A percentile compares a stretch with the other conserved stretches of the same genome.
These are phyloP conservation scores for Boletus rufocinnamomeus DNA, from an alignment of 768 basidiomycete genomes.

Conservation along the genomic window DNA sequence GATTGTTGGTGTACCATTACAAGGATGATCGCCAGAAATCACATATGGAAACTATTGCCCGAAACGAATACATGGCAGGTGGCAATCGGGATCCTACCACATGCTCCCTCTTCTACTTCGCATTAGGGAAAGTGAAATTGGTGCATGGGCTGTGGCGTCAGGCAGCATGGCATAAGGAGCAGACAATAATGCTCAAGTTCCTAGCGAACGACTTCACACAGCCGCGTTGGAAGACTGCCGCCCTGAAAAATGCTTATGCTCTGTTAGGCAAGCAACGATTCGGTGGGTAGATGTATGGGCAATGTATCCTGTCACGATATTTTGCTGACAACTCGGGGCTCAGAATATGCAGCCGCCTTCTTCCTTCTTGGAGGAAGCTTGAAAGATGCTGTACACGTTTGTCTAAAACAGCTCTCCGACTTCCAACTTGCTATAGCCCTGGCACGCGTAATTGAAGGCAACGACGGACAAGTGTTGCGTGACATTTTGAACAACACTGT, in stretches of 20 bases:
- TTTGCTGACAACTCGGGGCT: constrained; percentile 5
- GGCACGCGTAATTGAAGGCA: constrained; percentile 81
- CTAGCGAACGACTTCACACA: constrained; percentile 85
- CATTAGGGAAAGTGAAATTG: constrained; percentile 86
- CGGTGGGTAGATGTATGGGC: constrained; percentile 50
- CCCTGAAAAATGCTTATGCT: constrained; percentile 95
- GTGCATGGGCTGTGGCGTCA: constrained; percentile 97
- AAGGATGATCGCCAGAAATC: constrained; percentile 51
- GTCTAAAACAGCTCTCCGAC: constrained; percentile 83
- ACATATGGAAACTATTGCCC: constrained; percentile 85
- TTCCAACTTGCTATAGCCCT: constrained; percentile 89
- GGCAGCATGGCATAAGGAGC: constrained; percentile 91
- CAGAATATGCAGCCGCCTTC: constrained; percentile 98
- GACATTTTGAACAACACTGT: constrained; percentile 74
- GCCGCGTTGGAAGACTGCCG: constrained; percentile 87
- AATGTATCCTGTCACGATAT: background rate
- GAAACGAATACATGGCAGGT: constrained; percentile 89
- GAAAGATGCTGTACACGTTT: constrained; percentile 91
- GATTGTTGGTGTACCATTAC: background rate
- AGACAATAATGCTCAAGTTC: constrained; percentile 87
- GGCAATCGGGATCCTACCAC: constrained; percentile 86
- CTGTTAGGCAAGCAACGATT: constrained; percentile 89
- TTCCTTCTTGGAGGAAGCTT: constrained; percentile 89
- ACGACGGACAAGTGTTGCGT: constrained; percentile 75
- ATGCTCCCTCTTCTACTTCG: constrained; percentile 93